Base-by-base conservation (phyloP, 306 rosid species). In the Lathyrus oleraceus region DNA sequence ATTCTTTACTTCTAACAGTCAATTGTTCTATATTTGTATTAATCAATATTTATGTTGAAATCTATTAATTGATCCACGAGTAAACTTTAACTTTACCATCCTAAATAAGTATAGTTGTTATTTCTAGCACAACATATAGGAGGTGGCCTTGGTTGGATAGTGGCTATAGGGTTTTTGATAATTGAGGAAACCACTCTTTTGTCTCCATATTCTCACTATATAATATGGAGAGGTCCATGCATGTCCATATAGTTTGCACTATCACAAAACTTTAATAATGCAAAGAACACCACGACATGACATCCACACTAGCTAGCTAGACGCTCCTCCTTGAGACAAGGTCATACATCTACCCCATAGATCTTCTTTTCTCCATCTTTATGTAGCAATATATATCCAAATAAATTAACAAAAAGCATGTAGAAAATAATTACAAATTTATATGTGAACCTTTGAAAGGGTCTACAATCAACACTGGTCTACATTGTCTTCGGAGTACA, bases 281-380 rank as follows among this genome's bases (percentile, higher is more conserved):
- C 39, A 35, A 35, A 35, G 82, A 82, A 73, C 64, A 83, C 38
- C 70, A 85, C 59, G 81, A 78, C 76, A 56, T 20, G 9, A 47
- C 13, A 83, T 67, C 39, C 65, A 77, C 66, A 53, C 57, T 51
- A 51, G 58, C 58, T 48, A 48, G 54, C 27, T 70, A 63, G 81
- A 77, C 80, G 83, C 94, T 87, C 89, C 88, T 79, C 89, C 88
- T 85, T 84, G 82, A 85, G 60, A 86, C 82, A 78, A 72, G 64
- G 75, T 66, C 53, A 78, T 38, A 66, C 48, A 23, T 77, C 49
- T 39, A 67, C 69, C 73, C 75, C 75, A 60, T 65, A 54, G 44
- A 30, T 17, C 14, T n/a, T 65, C 52, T 60, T 43, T 79, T 76
- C 85, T 67, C 49, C 85, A 77, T 75, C 85, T 79, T 90, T 84